Evolutionary conservation across 257 asterid genomes (phyloP).

Genomic region (Plectranthus barbatus): DNA sequence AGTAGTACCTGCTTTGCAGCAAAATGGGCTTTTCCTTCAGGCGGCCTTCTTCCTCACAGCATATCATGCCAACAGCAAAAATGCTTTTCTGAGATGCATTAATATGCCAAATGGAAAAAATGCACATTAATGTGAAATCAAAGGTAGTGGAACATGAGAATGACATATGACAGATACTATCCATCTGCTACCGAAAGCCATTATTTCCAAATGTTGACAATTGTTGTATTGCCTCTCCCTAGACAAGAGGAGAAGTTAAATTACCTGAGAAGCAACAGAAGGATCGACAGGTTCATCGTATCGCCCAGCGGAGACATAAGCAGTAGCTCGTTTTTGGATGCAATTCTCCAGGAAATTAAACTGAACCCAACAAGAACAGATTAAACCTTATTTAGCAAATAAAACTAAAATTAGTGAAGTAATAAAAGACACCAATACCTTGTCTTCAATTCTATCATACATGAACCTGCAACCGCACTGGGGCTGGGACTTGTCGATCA

Average conservation of each 20-base stretch:
- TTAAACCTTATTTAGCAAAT: conserved; percentile 9
- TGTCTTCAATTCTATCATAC: conserved; percentile 89
- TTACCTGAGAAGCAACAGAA: conserved; percentile 89
- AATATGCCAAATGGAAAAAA: conserved; percentile 11
- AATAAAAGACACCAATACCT: conserved; percentile 41
- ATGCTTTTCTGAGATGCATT: conserved; percentile 54
- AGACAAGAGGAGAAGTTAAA: background rate
- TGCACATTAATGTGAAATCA: conserved; percentile 1
- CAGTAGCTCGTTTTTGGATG: conserved; percentile 39
- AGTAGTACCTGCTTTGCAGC: conserved; percentile 78
- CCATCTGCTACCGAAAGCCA: conserved; percentile 2
- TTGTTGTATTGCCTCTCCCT: background rate
- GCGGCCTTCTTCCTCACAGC: conserved; percentile 98
- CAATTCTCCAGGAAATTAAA: conserved; percentile 76
- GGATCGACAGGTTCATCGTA: conserved; percentile 83
- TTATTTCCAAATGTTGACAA: background rate
- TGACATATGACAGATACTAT: background rate
- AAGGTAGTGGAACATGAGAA: conserved; percentile 6
- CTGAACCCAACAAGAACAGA: conserved; percentile 30
- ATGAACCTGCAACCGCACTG: conserved; percentile 89
- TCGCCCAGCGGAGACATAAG: conserved; percentile 53
- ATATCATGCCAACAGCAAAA: conserved; percentile 94
- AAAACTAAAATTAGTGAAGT: conserved; percentile 5
- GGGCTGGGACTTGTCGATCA: conserved; percentile 40
- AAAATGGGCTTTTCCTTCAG: conserved; percentile 86